Conservation (phyloP, 2,329 filamentous ascomycete species). For the Zasmidium cellare region DNA sequence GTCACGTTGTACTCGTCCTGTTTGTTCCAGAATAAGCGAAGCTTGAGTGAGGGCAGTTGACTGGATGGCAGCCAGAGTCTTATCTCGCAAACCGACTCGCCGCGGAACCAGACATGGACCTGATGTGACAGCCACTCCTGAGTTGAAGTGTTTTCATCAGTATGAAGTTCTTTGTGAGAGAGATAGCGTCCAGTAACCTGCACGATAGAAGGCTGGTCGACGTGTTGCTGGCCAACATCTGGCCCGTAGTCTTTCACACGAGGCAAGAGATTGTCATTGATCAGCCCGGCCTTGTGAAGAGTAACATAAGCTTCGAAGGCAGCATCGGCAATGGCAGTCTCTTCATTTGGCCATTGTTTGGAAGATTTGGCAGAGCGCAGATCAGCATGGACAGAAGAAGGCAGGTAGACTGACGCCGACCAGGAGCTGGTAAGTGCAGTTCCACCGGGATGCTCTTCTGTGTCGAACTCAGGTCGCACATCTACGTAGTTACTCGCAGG, state of each 20-base stretch:
- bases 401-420: conserved; percentile 67
- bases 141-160: not conserved
- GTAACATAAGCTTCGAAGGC: conserved; percentile 76
- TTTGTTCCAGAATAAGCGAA: conserved; percentile 30
- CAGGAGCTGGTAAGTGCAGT: conserved; percentile 33
- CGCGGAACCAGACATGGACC: conserved; percentile 2
- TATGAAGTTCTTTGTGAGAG: conserved; percentile 12
- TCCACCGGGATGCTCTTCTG: conserved; percentile 39
- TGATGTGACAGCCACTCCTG: conserved; percentile 10
- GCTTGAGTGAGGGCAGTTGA: conserved; percentile 1
- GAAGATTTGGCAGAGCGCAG: conserved; percentile 57
- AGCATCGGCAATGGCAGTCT: conserved; percentile 74
- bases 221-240: conserved; percentile 20
- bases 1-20: conserved; percentile 15
- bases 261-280: conserved; percentile 79
- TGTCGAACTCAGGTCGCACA: conserved; percentile 65
- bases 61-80: conserved; percentile 23
- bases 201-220: conserved; percentile 29
- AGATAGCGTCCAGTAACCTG: conserved; percentile 18
- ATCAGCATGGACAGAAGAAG: conserved; percentile 64
- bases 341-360: conserved; percentile 67
- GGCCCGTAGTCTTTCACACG: conserved; percentile 35
- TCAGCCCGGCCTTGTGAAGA: conserved; percentile 67
- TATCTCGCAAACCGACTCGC: conserved; percentile 11
- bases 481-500: conserved; percentile 62